Evolutionary conservation across 179 eudicot genomes (phyloP), one percentile per base, ranked within the genome.

Genomic region (Silene noctiflora): DNA sequence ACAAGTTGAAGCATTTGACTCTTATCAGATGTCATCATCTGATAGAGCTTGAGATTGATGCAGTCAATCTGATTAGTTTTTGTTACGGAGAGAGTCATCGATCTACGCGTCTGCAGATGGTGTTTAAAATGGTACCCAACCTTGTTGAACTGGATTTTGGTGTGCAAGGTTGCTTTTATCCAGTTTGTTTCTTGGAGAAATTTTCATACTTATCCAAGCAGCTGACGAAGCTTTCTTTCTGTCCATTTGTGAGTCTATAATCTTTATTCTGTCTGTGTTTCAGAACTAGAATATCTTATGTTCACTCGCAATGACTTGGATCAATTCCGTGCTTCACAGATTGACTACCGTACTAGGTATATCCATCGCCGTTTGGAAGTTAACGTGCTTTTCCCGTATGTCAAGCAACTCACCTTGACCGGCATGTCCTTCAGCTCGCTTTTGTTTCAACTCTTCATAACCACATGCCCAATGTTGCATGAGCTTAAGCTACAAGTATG

Each of bases 201-300:
- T 8, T 69, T 19, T 20, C 73, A 10, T 42, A 25, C 58, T 69
- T 69, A 11, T 44, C 73, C 21, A 69, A 20, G 73, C 73, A 69
- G 59, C 33, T 69, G 58, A 39, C 73, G n/a, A 69, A 69, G 31
- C 73, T 71, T 55, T 68, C 62, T 27, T 29, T 51, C 11, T 6
- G 13, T 4, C 66, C 25, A 11, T 3, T 4, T 4, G 66, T 61
- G 14, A 39, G 14, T 7, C 0, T 20, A 1, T 6, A 7, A 1
- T 20, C 27, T 61, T 61, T 17, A 6, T 21, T 10, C 3, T 22
- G 19, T 19, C 25, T 61, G 12, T 5, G 21, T 21, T 5, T 10
- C 27, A 0, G n/a, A 56, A 53, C n/a, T 20, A 7, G 11, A 60
- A 20, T 60, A 7, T 39, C 46, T 39, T 39, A 8, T 8, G 46